phyloP scores from a whole-genome alignment of 2,329 filamentous ascomycete genomes.

The Lecanicillium sp. region DNA sequence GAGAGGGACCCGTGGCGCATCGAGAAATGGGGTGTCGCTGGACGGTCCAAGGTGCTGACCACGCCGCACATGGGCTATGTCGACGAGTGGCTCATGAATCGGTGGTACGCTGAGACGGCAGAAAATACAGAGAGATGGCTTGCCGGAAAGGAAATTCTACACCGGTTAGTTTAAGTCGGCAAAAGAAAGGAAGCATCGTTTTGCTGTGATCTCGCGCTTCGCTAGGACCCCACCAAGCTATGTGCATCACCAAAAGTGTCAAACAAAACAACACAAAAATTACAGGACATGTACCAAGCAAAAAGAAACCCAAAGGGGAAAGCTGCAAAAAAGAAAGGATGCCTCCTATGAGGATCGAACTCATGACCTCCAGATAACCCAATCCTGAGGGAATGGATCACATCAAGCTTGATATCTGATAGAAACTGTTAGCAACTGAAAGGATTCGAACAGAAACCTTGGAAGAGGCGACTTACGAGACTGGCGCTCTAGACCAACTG shows the following conservation, averaged over 20 bases:
- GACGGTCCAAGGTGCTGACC: constrained; percentile 54
- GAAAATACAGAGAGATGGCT: constrained; percentile 54
- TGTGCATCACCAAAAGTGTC: too few species aligned
- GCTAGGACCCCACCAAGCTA: too few species aligned
- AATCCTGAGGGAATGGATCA: not conserved
- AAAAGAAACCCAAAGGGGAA: too few species aligned
- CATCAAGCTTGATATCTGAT: not conserved
- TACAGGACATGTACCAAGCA: too few species aligned
- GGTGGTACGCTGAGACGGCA: constrained; percentile 63
- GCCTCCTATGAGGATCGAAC: not conserved
- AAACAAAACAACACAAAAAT: too few species aligned
- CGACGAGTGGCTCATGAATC: constrained; percentile 55
- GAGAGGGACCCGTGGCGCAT: constrained; percentile 60
- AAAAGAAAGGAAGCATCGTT: not conserved
- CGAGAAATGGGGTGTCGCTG: constrained; percentile 55
- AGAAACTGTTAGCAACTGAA: too few species aligned
- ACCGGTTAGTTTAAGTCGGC: constrained; percentile 10
- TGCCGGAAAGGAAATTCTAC: constrained; percentile 16
- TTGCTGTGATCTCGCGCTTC: too few species aligned
- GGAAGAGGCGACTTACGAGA: too few species aligned
- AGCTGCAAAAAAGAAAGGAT: too few species aligned
- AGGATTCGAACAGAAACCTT: too few species aligned
- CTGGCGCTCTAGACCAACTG: not conserved
- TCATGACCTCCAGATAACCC: not conserved
- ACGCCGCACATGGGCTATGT: constrained; percentile 73